Conservation (phyloP, 108 stramenopile genomes). For the Cyclotella choctawhatcheeana region DNA sequence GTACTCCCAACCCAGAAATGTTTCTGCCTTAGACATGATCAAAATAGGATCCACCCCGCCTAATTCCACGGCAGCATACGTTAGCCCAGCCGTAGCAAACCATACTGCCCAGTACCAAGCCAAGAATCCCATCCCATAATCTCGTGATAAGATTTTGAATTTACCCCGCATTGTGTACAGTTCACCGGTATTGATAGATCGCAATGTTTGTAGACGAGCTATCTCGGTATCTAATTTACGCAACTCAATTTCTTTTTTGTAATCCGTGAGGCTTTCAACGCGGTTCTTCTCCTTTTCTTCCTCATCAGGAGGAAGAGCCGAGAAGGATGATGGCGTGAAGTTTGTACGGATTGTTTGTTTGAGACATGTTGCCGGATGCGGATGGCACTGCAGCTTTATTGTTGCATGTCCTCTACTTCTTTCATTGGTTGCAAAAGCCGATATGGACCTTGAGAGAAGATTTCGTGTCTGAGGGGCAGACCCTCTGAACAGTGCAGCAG, state of each 20-base stretch:
- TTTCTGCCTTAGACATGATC: conserved; percentile 61
- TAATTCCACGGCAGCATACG: conserved; percentile 73
- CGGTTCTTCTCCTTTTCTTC: conserved; percentile 78
- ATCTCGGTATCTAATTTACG: conserved; percentile 77
- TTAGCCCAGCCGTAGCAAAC: conserved; percentile 64
- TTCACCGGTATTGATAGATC: conserved; percentile 89
- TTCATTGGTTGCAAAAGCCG: background rate
- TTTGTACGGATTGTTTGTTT: conserved; percentile 19
- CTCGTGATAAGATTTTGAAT: conserved; percentile 75
- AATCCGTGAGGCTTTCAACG: conserved; percentile 61
- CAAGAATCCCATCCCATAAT: conserved; percentile 81
- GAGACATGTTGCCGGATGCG: background rate
- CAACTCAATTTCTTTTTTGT: conserved; percentile 80
- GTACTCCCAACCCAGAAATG: conserved; percentile 62
- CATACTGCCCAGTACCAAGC: conserved; percentile 85
- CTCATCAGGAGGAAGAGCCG: conserved; percentile 81
- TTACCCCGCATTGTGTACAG: conserved; percentile 80
- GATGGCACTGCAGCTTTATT: background rate
- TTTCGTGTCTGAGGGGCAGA: background rate
- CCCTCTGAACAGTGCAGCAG: background rate
- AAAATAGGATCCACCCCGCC: conserved; percentile 78
- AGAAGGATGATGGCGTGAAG: conserved; percentile 60
- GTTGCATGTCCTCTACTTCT: conserved; percentile 2
- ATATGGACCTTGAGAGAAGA: background rate
- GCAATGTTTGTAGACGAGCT: conserved; percentile 67